phyloP scores from a whole-genome alignment of 2,329 filamentous ascomycete species.

The Xylaria sp. region DNA sequence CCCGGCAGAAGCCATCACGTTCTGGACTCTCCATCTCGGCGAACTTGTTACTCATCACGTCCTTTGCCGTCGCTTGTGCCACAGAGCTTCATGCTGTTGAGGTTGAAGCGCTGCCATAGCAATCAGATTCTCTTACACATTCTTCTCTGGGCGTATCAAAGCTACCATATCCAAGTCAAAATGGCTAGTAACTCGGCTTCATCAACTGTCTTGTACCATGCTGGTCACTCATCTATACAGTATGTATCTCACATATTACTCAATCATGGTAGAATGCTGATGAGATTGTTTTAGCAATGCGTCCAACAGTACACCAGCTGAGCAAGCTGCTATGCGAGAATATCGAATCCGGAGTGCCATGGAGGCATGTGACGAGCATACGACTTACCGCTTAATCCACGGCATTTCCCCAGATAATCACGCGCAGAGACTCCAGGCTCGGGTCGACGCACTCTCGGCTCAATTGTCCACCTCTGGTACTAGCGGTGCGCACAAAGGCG shows the following conservation, averaged over 20 bases:
- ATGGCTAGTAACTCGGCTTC: constrained; percentile 9
- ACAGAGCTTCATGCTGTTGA: constrained; percentile 3
- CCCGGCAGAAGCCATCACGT: no score
- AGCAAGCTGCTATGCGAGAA: constrained; percentile 10
- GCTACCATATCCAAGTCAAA: neutral
- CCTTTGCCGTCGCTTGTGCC: constrained; percentile 1
- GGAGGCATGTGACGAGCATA: constrained; percentile 6
- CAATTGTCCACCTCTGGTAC: neutral
- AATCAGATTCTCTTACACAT: neutral
- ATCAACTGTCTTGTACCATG: constrained; percentile 10
- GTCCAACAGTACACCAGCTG: constrained; percentile 6
- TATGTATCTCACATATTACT: constrained; percentile 8
- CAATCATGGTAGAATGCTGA: neutral
- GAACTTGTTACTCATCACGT: no score
- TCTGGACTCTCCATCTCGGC: no score
- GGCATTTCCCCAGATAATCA: constrained; percentile 1
- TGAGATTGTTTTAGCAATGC: constrained; percentile 10
- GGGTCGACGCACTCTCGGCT: neutral
- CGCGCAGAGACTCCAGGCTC: constrained; percentile 1
- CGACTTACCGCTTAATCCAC: constrained; percentile 7
- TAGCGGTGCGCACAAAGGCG: no score
- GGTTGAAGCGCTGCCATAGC: neutral
- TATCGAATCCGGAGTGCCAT: constrained; percentile 7
- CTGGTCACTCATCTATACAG: constrained; percentile 13
- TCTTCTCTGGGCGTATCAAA: neutral